phyloP scores from a whole-genome alignment of 441 rosid genomes.

The Eruca vesicaria region DNA sequence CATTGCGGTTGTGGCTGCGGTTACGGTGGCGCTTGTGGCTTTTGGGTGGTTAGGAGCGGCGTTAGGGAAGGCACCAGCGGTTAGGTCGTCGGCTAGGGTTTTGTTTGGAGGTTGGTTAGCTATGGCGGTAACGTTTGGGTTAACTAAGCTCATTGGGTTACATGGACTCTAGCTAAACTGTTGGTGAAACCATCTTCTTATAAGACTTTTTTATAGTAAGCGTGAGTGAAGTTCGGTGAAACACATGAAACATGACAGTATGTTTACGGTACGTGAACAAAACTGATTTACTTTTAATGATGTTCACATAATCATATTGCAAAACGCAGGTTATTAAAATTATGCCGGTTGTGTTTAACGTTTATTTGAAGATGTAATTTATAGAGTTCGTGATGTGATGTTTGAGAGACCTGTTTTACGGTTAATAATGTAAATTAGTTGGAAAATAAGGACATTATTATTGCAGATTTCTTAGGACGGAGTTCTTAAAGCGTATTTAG shows the following conservation, averaged over 20 bases:
- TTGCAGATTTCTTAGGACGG: no score
- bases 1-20: constrained; percentile 48
- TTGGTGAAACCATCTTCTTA: neutral
- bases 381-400: neutral
- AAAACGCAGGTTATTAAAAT: neutral
- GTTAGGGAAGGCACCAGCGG: constrained; percentile 62
- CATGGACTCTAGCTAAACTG: constrained; percentile 39
- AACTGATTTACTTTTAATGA: neutral
- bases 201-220: neutral
- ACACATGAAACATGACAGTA: neutral
- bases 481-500: no score
- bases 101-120: constrained; percentile 88
- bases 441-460: no score
- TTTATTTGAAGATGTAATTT: neutral
- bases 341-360: neutral
- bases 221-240: neutral
- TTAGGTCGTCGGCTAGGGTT: constrained; percentile 63
- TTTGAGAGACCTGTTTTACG: constrained; percentile 11
- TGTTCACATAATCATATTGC: neutral
- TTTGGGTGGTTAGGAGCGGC: constrained; percentile 80
- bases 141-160: constrained; percentile 72
- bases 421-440: constrained; percentile 11
- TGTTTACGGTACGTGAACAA: constrained; percentile 2
- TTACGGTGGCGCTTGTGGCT: constrained; percentile 51
- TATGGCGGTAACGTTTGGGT: constrained; percentile 83